Base-by-base conservation (phyloP, 495 filamentous ascomycete species). In the Podospora pseudopauciseta region DNA sequence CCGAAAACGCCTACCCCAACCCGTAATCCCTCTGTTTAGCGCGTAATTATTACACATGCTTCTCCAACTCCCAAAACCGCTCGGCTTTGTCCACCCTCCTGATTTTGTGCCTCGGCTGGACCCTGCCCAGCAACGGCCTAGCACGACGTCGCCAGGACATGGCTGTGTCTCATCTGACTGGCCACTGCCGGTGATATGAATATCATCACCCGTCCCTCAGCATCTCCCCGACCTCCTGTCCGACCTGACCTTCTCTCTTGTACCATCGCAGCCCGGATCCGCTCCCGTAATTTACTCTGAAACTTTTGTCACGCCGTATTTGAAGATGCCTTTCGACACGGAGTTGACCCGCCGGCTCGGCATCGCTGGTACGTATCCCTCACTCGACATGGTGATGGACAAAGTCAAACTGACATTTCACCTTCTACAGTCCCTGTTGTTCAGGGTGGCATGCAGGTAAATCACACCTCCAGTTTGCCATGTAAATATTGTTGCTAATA, bases 321-420 rank as follows among this genome's bases (percentile, higher is more conserved):
- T 58, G 58, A 82, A 65, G 23, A 97, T 98, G 94, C 92, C 92
- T 70, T 96, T 98, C 87, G 88, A 90, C 78, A 98, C 94, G 58
- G 91, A 90, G 68, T 85, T 98, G 64, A 98, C 94, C 60, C 85
- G 92, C 75, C 89, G 89, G 68, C 87, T 98, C 74, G 94, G 94
- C 72, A 98, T 98, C 76, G 84, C 86, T 74, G 82, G 92, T 93
- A 85, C 28, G 83, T 75, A 60, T 20, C n/a, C 39, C 18, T 65
- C 4, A 20, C 19, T 60, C 64, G 19, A 59, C 62, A 69, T 65
- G 32, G 49, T 28, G 56, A 27, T 2, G 39, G 20, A 65, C 59
- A 53, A 53, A 13, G 49, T 64, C 61, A 63, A 66, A 67, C 76
- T 79, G 68, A 79, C 71, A 65, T 64, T 67, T 74, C 53, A 55